Base-by-base conservation (phyloP, 2,329 filamentous ascomycete genomes). In the Aureobasidium uvarum region DNA sequence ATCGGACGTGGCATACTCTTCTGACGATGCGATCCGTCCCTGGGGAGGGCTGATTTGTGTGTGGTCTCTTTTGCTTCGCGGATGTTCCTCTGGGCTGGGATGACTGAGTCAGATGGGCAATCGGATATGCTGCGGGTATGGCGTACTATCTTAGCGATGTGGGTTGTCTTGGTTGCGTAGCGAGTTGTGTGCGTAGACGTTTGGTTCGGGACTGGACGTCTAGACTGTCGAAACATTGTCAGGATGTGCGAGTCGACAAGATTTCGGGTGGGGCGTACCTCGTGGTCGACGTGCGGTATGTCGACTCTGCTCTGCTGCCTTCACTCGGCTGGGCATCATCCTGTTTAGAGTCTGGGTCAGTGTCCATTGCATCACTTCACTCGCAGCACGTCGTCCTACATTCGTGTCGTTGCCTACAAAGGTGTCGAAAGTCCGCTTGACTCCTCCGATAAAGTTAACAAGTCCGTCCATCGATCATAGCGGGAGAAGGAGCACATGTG, bases 211-310 rank as follows among this genome's bases (percentile, higher is more conserved):
- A n/a, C 3, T 46, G 25, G 41, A 5, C 14, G 16, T 36, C 39
- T 59, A 25, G 55, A 25, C 55, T 59, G 55, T 58, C 28, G 39
- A 46, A 38, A 59, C 39, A 20, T 46, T 45, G 55, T 59, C 55
- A 59, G 55, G 28, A 25, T 46, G 55, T 23, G 18, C 55, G 55
- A 36, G 28, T 46, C 41, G 55, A 33, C n/a, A 2, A 13, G 18
- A 36, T 25, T 36, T 11, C n/a, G 5, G 54, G 54, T 41, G 54
- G 18, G 25, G 28, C 10, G 23, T 45, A 59, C 55, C 55, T 59
- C 41, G 55, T 46, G 8, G 41, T 25, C 41, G 41, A 59, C 23
- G 23, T 43, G 23, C n/a, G 23, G 28, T 46, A 11, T 23, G 18
- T 46, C 41, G 55, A 36, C 10, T 45, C 11, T 46, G 41, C 16